These are phyloP conservation scores for Auricularia heimuer DNA, from an alignment of 768 basidiomycete species.

Conservation along the genomic window DNA sequence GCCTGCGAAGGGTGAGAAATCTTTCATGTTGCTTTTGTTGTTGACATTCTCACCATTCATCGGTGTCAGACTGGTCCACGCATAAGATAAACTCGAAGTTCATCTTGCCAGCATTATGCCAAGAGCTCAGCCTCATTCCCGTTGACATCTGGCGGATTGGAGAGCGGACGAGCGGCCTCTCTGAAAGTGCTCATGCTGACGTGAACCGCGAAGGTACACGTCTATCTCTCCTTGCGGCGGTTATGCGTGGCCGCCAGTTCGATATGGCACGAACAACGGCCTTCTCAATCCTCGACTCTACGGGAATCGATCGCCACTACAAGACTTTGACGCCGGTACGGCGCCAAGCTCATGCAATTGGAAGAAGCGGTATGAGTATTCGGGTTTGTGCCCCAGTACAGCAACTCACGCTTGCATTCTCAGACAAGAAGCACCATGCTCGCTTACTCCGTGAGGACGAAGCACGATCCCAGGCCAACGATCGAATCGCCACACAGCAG, in stretches of 20 bases:
- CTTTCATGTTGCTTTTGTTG: neutral
- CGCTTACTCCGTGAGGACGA: too few relatives aligned
- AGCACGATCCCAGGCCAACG: too few relatives aligned
- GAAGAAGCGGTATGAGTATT: too few relatives aligned
- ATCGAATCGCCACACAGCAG: too few relatives aligned
- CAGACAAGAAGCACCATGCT: too few relatives aligned
- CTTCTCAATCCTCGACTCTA: neutral
- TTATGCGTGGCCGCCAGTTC: neutral
- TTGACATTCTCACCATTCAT: too few relatives aligned
- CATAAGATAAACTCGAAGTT: neutral
- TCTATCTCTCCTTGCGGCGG: neutral
- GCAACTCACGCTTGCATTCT: too few relatives aligned
- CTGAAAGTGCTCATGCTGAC: neutral
- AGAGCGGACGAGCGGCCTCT: neutral
- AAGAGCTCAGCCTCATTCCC: neutral
- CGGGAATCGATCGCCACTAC: neutral
- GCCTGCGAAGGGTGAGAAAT: neutral
- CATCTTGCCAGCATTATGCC: neutral
- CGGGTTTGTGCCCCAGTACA: too few relatives aligned
- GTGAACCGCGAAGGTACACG: neutral
- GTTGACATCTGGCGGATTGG: neutral
- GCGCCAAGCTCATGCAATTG: too few relatives aligned
- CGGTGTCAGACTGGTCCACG: neutral
- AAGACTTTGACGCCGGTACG: neutral
- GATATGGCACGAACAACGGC: neutral